These are phyloP conservation scores for Hypholoma fasciculare DNA, from an alignment of 768 basidiomycete genomes.

Conservation along the genomic window DNA sequence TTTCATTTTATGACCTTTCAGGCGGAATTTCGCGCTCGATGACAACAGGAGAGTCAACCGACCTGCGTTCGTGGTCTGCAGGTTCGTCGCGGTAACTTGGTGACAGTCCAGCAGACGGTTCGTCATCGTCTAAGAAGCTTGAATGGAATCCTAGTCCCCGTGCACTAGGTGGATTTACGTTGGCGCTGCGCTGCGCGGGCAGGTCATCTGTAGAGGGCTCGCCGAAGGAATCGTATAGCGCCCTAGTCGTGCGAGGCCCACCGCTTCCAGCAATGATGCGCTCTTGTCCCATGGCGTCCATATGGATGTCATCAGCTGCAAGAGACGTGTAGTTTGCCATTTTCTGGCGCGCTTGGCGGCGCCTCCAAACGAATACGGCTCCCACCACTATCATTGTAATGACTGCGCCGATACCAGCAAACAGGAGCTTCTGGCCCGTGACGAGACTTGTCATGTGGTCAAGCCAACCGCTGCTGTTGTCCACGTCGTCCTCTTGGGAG, in stretches of 20 bases:
- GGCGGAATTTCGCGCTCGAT: neutral
- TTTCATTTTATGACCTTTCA: neutral
- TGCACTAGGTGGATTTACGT: conserved; percentile 27
- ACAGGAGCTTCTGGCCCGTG: conserved; percentile 81
- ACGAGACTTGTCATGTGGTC: conserved; percentile 66
- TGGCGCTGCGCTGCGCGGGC: conserved; percentile 8
- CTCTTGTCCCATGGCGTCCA: conserved; percentile 58
- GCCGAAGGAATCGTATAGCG: conserved; percentile 92
- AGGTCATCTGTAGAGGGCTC: conserved; percentile 40
- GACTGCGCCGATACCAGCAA: conserved; percentile 71
- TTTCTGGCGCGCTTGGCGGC: conserved; percentile 40
- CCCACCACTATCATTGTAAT: conserved; percentile 63
- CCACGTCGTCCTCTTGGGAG: conserved; percentile 28
- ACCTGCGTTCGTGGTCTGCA: conserved; percentile 1
- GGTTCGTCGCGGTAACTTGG: conserved; percentile 59
- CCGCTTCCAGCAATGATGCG: conserved; percentile 21
- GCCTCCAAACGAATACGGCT: conserved; percentile 76
- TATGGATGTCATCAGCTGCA: conserved; percentile 73
- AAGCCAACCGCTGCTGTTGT: conserved; percentile 74
- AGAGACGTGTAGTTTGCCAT: conserved; percentile 58
- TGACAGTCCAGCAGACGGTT: conserved; percentile 38
- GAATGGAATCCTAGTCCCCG: conserved; percentile 66
- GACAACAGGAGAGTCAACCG: neutral
- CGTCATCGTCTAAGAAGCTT: conserved; percentile 84
- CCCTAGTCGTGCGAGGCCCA: conserved; percentile 62